Evolutionary conservation across 768 basidiomycete genomes (phyloP).

Genomic region (Clavulina sp.): DNA sequence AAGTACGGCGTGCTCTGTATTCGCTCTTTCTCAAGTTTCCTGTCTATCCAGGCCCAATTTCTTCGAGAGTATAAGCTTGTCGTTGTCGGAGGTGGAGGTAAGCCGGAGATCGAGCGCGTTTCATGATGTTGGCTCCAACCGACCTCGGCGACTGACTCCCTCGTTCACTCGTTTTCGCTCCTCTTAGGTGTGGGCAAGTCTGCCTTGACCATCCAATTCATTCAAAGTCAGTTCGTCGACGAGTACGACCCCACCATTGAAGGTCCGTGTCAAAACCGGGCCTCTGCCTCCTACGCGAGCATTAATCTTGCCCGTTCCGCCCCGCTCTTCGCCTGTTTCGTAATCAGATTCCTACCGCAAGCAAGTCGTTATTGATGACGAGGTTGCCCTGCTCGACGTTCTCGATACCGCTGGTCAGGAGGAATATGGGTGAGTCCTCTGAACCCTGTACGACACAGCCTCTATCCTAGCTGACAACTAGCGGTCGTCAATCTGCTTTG

Average conservation of each 20-base stretch:
- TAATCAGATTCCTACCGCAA: conserved; percentile 29
- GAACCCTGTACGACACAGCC: too few relatives aligned
- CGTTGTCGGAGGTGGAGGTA: conserved; percentile 94
- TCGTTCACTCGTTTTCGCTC: not conserved
- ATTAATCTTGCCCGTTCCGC: not conserved
- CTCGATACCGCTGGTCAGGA: conserved; percentile 35
- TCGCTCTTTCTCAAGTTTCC: too few relatives aligned
- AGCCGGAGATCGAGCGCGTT: too few relatives aligned
- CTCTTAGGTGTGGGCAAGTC: conserved; percentile 58
- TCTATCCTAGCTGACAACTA: too few relatives aligned
- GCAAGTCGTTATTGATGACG: conserved; percentile 28
- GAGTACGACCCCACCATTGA: conserved; percentile 94
- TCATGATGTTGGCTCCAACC: not conserved
- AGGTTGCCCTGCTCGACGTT: conserved; percentile 28
- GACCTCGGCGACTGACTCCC: not conserved
- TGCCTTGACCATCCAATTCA: conserved; percentile 93
- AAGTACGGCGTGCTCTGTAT: too few relatives aligned
- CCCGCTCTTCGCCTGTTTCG: not conserved
- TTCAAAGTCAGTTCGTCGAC: conserved; percentile 86
- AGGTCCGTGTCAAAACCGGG: conserved; percentile 34
- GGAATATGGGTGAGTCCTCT: conserved; percentile 25
- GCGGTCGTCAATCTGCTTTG: too few relatives aligned
- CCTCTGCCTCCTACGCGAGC: conserved; percentile 1
- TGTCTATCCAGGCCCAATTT: conserved; percentile 69
- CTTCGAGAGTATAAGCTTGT: conserved; percentile 96